Conservation (phyloP, 2,329 filamentous ascomycete genomes). For the Meredithiella fracta region DNA sequence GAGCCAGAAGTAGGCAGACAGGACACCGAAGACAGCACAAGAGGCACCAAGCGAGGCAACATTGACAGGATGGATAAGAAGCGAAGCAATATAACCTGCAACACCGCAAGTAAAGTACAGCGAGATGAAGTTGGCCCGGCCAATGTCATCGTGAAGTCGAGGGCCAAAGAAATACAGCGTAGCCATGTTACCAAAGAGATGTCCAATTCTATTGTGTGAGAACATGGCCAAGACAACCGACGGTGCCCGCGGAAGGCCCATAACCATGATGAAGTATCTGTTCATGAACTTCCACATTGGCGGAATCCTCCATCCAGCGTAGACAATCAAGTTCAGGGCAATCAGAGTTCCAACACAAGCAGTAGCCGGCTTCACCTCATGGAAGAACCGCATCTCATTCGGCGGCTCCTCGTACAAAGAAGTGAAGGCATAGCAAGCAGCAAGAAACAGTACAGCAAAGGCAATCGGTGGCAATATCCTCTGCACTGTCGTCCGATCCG, state of each 20-base stretch:
- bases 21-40: constrained; percentile 44
- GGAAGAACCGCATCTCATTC: constrained; percentile 34
- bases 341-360: constrained; percentile 50
- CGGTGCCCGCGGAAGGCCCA: constrained; percentile 46
- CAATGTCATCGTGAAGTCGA: constrained; percentile 52
- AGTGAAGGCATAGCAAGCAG: constrained; percentile 28
- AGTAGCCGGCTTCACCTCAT: constrained; percentile 42
- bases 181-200: constrained; percentile 49
- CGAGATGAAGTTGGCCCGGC: constrained; percentile 51
- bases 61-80: constrained; percentile 33
- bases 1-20: constrained; percentile 45
- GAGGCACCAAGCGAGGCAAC: constrained; percentile 49
- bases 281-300: constrained; percentile 51
- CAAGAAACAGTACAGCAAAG: constrained; percentile 30
- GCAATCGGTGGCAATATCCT: constrained; percentile 39
- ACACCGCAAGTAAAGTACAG: constrained; percentile 45
- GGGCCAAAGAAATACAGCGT: constrained; percentile 50
- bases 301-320: constrained; percentile 44
- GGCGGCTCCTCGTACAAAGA: constrained; percentile 25
- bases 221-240: constrained; percentile 49
- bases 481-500: constrained; percentile 34
- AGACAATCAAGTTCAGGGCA: constrained; percentile 40
- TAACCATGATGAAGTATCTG: constrained; percentile 47
- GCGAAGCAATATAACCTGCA: constrained; percentile 40
- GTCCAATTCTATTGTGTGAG: constrained; percentile 47